A percentile compares a stretch with the other conserved stretches of the same genome.
phyloP scores from a whole-genome alignment of 768 basidiomycete genomes.

The Cystobasidiopsis lactophilus region DNA sequence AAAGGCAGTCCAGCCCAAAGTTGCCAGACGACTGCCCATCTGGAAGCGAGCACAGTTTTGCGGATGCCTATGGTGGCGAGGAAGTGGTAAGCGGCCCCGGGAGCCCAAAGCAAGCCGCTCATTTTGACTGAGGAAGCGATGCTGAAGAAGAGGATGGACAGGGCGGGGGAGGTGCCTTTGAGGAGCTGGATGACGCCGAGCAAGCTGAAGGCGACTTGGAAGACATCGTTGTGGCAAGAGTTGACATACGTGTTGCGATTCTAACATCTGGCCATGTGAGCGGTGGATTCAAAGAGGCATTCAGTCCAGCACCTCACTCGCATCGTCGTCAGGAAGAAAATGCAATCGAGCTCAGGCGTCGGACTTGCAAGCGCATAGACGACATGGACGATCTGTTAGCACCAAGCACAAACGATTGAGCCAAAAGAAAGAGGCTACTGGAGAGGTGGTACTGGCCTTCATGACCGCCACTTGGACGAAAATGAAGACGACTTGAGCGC shows the following conservation, averaged over 20 bases:
- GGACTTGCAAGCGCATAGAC: neutral
- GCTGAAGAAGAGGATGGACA: neutral
- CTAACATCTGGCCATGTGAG: no score
- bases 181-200: neutral
- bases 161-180: neutral
- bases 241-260: neutral
- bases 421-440: neutral
- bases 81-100: neutral
- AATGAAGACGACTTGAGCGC: neutral
- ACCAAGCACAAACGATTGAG: neutral
- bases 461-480: neutral
- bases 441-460: no score
- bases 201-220: neutral
- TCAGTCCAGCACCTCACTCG: no score
- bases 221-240: neutral
- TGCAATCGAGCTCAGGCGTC: neutral
- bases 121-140: neutral
- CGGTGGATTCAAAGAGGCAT: no score
- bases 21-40: neutral
- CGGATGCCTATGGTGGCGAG: neutral
- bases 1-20: neutral
- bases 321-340: neutral
- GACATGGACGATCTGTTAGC: neutral
- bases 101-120: neutral
- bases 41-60: neutral